These are phyloP conservation scores for Crithidia mellificae DNA, from an alignment of 208 protist species.

Conservation along the genomic window DNA sequence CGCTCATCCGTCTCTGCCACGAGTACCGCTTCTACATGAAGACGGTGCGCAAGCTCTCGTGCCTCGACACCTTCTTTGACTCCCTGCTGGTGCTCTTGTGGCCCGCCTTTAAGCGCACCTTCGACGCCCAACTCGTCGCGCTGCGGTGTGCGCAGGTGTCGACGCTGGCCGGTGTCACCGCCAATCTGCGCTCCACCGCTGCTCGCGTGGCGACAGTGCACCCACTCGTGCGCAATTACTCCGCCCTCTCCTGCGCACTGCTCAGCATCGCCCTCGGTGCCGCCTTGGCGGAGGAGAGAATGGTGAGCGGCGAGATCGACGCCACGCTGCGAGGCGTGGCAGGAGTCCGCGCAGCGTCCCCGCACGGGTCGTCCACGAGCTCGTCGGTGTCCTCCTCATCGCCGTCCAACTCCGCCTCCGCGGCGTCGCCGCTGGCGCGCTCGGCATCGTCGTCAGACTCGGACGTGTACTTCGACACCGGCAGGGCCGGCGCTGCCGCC, in stretches of 20 bases:
- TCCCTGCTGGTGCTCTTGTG: slow-evolving; percentile 76
- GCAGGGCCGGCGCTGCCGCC: neutral
- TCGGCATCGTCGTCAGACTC: slow-evolving; percentile 4
- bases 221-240: slow-evolving; percentile 45
- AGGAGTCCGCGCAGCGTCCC: neutral
- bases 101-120: slow-evolving; percentile 73
- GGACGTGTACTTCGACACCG: neutral
- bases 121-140: slow-evolving; percentile 66
- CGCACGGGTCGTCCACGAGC: neutral
- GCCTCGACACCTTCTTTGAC: slow-evolving; percentile 83
- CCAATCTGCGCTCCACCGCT: slow-evolving; percentile 25
- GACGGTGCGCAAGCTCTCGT: slow-evolving; percentile 59
- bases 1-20: slow-evolving; percentile 77
- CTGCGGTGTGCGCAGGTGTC: slow-evolving; percentile 45
- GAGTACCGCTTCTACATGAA: slow-evolving; percentile 82
- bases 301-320: slow-evolving; percentile 12
- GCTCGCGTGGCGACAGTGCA: slow-evolving; percentile 56
- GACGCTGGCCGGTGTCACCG: slow-evolving; percentile 22
- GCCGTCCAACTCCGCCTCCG: slow-evolving; percentile 1
- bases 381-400: neutral
- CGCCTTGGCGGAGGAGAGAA: slow-evolving; percentile 27
- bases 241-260: slow-evolving; percentile 26
- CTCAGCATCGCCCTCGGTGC: slow-evolving; percentile 31
- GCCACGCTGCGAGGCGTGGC: neutral
- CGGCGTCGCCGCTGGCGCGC: neutral